phyloP scores from a whole-genome alignment of 495 filamentous ascomycete genomes.

The Annulohypoxylon maeteangense region DNA sequence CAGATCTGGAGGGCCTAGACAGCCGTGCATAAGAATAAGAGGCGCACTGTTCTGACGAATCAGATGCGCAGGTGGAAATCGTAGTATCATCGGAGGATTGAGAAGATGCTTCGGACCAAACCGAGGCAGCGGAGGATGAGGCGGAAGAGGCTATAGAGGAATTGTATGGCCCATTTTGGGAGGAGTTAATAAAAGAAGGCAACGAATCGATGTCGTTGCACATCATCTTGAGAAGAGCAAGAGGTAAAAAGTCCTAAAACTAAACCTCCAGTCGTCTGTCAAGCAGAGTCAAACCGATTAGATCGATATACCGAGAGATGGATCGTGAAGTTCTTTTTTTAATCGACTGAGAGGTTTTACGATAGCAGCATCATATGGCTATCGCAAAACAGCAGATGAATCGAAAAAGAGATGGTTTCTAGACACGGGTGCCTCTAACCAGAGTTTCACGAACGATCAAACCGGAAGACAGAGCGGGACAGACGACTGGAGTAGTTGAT shows the following conservation, averaged over 20 bases:
- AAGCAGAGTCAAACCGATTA: constrained; percentile 62
- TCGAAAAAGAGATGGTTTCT: constrained; percentile 57
- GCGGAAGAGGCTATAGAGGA: constrained; percentile 75
- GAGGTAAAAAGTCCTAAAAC: constrained; percentile 44
- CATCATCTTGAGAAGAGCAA: constrained; percentile 62
- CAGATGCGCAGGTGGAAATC: constrained; percentile 59
- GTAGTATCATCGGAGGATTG: constrained; percentile 66
- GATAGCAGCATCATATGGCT: constrained; percentile 40
- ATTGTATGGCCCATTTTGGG: constrained; percentile 69
- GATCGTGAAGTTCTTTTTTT: constrained; percentile 52
- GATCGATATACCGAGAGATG: constrained; percentile 55
- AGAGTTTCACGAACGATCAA: constrained; percentile 63
- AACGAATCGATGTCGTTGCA: constrained; percentile 58
- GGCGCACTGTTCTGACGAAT: constrained; percentile 55
- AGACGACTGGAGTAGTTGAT: constrained; percentile 64
- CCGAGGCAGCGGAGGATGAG: constrained; percentile 78
- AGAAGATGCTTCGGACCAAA: constrained; percentile 79
- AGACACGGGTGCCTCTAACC: constrained; percentile 55
- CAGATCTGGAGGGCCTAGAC: constrained; percentile 15
- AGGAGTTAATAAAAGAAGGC: constrained; percentile 55
- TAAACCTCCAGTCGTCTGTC: constrained; percentile 66
- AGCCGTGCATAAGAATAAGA: constrained; percentile 45
- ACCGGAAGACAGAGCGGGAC: constrained; percentile 66
- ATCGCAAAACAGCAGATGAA: constrained; percentile 48
- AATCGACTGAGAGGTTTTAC: constrained; percentile 53